Percentiles rank a stretch among this genome's conserved stretches.
These are phyloP conservation scores for Candida incommunis DNA, from an alignment of 805 yeast genomes.

Conservation along the genomic window DNA sequence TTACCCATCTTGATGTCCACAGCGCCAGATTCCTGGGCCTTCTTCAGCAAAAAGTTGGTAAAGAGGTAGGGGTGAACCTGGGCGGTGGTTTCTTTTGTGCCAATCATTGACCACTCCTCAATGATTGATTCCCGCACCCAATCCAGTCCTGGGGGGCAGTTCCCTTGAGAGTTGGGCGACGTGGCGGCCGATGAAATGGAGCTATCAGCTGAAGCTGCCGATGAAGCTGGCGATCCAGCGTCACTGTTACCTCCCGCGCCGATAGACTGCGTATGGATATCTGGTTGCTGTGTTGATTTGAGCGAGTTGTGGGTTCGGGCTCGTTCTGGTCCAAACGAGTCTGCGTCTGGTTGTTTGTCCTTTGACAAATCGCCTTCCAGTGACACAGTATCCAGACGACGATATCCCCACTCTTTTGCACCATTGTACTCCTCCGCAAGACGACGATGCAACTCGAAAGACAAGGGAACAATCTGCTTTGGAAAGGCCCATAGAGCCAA, in stretches of 20 bases:
- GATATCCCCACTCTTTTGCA: constrained; percentile 83
- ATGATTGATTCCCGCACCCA: constrained; percentile 64
- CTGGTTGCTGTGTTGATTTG: constrained; percentile 4
- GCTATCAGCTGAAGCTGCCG: neutral
- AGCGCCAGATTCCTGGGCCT: constrained; percentile 69
- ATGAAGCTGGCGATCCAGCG: neutral
- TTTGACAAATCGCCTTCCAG: constrained; percentile 62
- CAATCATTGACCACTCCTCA: constrained; percentile 62
- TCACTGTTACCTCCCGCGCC: neutral
- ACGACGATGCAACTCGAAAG: constrained; percentile 75
- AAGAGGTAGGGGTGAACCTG: constrained; percentile 94
- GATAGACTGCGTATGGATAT: neutral
- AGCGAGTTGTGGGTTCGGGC: constrained; percentile 6
- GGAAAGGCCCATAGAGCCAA: constrained; percentile 96
- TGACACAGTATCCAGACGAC: constrained; percentile 74
- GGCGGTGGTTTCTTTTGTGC: constrained; percentile 80
- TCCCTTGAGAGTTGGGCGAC: constrained; percentile 2
- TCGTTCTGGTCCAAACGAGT: constrained; percentile 13
- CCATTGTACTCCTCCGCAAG: constrained; percentile 70
- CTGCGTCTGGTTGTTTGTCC: constrained; percentile 6
- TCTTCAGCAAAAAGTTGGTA: constrained; percentile 67
- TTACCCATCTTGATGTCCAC: constrained; percentile 80
- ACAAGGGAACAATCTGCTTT: constrained; percentile 77
- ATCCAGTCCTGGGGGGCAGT: constrained; percentile 48
- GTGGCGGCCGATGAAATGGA: constrained; percentile 1